A percentile compares a stretch with the other conserved stretches of the same genome.
Evolutionary conservation across 371 early-diverging fungal species (phyloP).

Genomic region (Nematocida ausubeli): DNA sequence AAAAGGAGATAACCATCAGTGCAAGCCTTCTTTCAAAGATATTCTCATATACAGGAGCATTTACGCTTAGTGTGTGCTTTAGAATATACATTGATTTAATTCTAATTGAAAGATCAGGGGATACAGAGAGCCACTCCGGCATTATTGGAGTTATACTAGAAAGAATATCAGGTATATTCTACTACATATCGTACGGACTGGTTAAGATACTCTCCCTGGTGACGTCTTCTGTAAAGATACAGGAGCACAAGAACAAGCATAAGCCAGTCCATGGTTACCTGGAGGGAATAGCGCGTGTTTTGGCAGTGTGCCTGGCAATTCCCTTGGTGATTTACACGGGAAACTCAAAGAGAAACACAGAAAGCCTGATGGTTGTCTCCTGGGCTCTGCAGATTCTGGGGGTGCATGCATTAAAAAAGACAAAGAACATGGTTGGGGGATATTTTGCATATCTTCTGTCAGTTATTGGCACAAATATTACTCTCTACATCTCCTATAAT

Average conservation of each 20-base stretch:
- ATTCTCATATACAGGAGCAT: conserved; percentile 51
- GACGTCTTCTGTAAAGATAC: conserved; percentile 1
- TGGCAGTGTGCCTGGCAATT: conserved; percentile 32
- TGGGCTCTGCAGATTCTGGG: conserved; percentile 40
- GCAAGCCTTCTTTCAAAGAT: conserved; percentile 15
- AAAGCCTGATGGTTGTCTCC: conserved; percentile 9
- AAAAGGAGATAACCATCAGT: background rate
- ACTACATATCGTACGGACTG: conserved; percentile 40
- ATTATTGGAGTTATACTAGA: conserved; percentile 35
- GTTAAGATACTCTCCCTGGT: conserved; percentile 34
- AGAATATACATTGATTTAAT: conserved; percentile 59
- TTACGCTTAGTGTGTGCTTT: conserved; percentile 58
- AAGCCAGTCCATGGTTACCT: conserved; percentile 46
- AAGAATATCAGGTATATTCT: conserved; percentile 44
- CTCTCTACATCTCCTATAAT: conserved; percentile 38
- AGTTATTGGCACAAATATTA: conserved; percentile 29
- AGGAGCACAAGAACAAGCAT: background rate
- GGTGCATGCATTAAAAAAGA: conserved; percentile 9
- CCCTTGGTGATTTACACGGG: conserved; percentile 18
- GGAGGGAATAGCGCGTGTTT: conserved; percentile 21
- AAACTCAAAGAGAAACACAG: background rate
- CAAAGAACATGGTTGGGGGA: conserved; percentile 37
- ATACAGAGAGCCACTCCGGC: background rate
- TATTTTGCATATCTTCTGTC: conserved; percentile 39
- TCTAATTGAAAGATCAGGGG: conserved; percentile 62